Percentiles rank a stretch among this genome's conserved stretches.
Evolutionary conservation across 2,329 filamentous ascomycete genomes (phyloP).

Genomic region (Hypoxylon sp.): DNA sequence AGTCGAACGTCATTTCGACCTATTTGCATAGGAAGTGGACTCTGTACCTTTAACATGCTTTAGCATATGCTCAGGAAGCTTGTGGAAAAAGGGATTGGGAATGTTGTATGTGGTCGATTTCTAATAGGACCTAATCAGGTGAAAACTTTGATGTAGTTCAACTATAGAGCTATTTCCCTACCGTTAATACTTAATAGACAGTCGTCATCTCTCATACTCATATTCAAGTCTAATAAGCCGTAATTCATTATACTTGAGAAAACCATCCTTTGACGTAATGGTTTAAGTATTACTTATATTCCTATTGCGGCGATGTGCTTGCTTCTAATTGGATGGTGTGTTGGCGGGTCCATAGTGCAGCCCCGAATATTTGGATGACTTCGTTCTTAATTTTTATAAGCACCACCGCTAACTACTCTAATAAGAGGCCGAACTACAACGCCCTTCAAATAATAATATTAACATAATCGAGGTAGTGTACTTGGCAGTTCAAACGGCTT

Average conservation of each 20-base stretch:
- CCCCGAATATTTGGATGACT: not conserved
- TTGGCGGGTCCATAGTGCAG: constrained; percentile 3
- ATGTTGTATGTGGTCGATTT: constrained; percentile 41
- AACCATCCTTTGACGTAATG: constrained; percentile 4
- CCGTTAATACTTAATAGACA: constrained; percentile 40
- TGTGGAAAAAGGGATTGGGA: constrained; percentile 23
- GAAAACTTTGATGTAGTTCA: constrained; percentile 35
- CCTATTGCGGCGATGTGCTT: constrained; percentile 34
- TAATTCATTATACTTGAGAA: constrained; percentile 1
- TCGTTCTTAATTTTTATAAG: no score
- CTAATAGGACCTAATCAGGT: constrained; percentile 34
- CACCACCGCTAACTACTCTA: no score
- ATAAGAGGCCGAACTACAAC: no score
- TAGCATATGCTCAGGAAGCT: constrained; percentile 17
- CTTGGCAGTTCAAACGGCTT: not conserved
- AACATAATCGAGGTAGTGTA: not conserved
- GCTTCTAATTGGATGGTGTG: constrained; percentile 27
- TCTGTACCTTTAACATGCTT: constrained; percentile 18
- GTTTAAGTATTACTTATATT: constrained; percentile 13
- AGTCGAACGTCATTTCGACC: constrained; percentile 50
- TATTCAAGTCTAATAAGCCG: not conserved
- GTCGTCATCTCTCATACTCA: not conserved
- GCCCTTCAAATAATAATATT: no score
- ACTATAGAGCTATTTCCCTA: constrained; percentile 22
- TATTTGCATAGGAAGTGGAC: constrained; percentile 44